These are phyloP conservation scores for Vaccinium macrocarpon DNA, from an alignment of 148 eudicot genomes.

Conservation along the genomic window DNA sequence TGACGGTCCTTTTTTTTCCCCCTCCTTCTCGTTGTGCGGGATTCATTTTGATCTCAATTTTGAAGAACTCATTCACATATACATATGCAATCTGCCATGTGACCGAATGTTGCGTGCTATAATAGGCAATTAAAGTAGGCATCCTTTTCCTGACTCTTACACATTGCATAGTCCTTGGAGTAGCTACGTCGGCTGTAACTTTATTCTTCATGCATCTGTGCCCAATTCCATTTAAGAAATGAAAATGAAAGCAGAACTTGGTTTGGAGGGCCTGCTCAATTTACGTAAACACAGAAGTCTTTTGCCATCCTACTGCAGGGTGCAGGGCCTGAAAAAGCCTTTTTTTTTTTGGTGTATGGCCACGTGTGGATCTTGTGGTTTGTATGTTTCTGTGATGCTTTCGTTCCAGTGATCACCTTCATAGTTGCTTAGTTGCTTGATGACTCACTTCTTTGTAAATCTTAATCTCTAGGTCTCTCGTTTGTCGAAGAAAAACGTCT, in stretches of 20 bases:
- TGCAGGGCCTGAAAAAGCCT: neutral
- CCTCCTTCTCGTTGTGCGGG: no score
- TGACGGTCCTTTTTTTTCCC: no score
- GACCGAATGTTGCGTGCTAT: neutral
- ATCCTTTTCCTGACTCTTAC: neutral
- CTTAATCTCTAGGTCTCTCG: conserved; percentile 68
- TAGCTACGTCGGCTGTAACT: neutral
- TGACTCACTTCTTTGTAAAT: neutral
- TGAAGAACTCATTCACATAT: neutral
- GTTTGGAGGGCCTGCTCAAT: neutral
- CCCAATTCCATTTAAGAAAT: neutral
- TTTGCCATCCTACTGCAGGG: neutral
- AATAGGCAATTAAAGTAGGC: neutral
- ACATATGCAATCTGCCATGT: neutral
- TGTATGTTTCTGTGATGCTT: neutral
- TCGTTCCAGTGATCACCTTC: neutral
- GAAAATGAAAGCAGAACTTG: neutral
- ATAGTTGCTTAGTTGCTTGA: neutral
- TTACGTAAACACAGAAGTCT: neutral
- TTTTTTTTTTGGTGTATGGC: neutral
- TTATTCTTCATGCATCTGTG: neutral
- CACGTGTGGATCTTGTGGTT: conserved; percentile 1
- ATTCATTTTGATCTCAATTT: no score
- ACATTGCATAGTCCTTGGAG: neutral
- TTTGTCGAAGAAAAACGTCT: conserved; percentile 87